Evolutionary conservation across 768 basidiomycete species (phyloP).

Genomic region (Infundibulicybe gibba): DNA sequence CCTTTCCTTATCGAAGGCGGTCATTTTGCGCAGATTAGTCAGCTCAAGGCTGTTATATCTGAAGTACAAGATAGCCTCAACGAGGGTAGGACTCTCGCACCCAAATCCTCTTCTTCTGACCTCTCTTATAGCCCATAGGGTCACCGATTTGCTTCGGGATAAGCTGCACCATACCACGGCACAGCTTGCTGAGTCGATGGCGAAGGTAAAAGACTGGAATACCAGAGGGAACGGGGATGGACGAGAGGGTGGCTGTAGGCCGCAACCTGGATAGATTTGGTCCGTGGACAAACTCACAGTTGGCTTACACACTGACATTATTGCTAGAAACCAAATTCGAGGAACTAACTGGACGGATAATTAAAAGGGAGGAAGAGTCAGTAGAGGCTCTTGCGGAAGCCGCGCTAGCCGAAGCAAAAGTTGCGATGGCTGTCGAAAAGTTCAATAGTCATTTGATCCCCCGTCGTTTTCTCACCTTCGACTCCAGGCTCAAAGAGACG

Average conservation of each 20-base stretch:
- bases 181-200: constrained; percentile 27
- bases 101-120: neutral
- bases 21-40: no score
- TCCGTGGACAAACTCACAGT: no score
- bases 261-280: no score
- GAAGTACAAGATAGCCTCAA: constrained; percentile 23
- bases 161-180: constrained; percentile 30
- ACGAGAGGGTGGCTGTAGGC: neutral
- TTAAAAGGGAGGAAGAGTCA: constrained; percentile 23
- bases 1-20: no score
- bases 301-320: neutral
- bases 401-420: constrained; percentile 14
- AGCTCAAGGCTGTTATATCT: constrained; percentile 5
- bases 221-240: constrained; percentile 19
- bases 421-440: constrained; percentile 9
- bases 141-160: constrained; percentile 34
- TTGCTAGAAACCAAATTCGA: constrained; percentile 18
- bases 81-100: constrained; percentile 16
- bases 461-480: no score
- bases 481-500: constrained; percentile 17
- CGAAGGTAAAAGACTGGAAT: constrained; percentile 32
- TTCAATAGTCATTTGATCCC: no score
- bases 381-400: constrained; percentile 19
- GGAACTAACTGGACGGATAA: constrained; percentile 17
- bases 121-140: constrained; percentile 26